Conservation (phyloP, 371 early-diverging fungal species). For the Mortierella sp. region DNA sequence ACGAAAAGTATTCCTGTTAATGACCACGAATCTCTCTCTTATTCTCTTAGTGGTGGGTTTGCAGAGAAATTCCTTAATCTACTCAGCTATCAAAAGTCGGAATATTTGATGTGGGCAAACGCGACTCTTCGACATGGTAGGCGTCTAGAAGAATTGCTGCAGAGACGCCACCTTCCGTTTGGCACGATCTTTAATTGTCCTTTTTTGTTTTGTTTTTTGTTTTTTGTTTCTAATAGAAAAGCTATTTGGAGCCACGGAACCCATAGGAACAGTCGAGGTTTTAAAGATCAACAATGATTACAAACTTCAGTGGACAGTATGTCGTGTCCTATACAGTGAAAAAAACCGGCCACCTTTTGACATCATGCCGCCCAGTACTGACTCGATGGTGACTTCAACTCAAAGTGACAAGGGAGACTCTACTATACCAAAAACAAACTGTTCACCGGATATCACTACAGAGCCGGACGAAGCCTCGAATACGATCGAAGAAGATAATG, state of each 20-base stretch:
- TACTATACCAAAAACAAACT: too few species aligned
- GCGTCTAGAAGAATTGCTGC: background rate
- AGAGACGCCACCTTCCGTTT: background rate
- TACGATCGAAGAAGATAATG: conserved; percentile 5
- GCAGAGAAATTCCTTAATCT: conserved; percentile 26
- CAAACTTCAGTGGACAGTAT: conserved; percentile 33
- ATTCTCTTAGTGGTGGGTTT: conserved; percentile 32
- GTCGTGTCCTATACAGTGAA: conserved; percentile 15
- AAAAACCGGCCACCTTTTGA: conserved; percentile 28
- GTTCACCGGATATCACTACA: too few species aligned
- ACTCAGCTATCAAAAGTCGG: conserved; percentile 37
- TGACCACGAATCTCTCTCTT: background rate
- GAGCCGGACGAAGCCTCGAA: too few species aligned
- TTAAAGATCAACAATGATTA: conserved; percentile 8
- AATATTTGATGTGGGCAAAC: conserved; percentile 40
- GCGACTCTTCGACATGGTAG: conserved; percentile 31
- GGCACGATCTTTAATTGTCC: background rate
- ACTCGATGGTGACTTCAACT: too few species aligned
- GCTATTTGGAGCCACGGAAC: conserved; percentile 34
- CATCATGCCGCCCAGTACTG: background rate
- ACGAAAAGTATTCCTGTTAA: background rate
- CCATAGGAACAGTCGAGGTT: conserved; percentile 21
- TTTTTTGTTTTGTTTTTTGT: too few species aligned
- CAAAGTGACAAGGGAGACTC: too few species aligned
- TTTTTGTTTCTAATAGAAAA: conserved; percentile 2